Percentiles rank a stretch among this genome's conserved stretches.
Evolutionary conservation across 495 filamentous ascomycete genomes (phyloP).

Genomic region (Chaetomium fimeti): DNA sequence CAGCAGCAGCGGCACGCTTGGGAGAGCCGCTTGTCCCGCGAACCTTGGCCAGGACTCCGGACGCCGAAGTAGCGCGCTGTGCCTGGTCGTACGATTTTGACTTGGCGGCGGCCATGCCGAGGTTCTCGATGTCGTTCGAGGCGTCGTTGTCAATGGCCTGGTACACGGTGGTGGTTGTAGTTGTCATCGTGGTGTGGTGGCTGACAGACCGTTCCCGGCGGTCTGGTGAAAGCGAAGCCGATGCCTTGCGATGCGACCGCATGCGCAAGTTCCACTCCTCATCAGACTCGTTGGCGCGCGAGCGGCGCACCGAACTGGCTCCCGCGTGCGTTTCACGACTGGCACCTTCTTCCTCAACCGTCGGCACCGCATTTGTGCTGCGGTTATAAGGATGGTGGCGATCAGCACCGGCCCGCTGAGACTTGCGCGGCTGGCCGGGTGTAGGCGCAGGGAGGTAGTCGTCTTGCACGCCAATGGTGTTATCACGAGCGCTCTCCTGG

Average conservation of each 20-base stretch:
- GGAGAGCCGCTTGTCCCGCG: slow-evolving; percentile 59
- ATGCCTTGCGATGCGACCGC: slow-evolving; percentile 59
- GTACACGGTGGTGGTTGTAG: slow-evolving; percentile 63
- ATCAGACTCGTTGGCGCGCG: slow-evolving; percentile 66
- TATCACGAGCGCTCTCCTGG: slow-evolving; percentile 60
- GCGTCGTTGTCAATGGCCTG: slow-evolving; percentile 57
- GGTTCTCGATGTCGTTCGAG: slow-evolving; percentile 55
- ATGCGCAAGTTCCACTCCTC: slow-evolving; percentile 74
- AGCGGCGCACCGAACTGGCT: slow-evolving; percentile 52
- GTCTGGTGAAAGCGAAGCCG: slow-evolving; percentile 43
- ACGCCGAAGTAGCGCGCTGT: slow-evolving; percentile 61
- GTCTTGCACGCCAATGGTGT: slow-evolving; percentile 58
- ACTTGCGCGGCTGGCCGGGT: slow-evolving; percentile 92
- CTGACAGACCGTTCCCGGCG: slow-evolving; percentile 44
- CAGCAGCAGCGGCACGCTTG: slow-evolving; percentile 55
- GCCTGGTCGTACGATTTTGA: slow-evolving; percentile 66
- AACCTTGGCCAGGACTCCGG: slow-evolving; percentile 69
- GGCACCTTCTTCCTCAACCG: slow-evolving; percentile 44
- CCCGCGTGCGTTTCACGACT: slow-evolving; percentile 39
- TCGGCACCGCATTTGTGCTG: slow-evolving; percentile 35
- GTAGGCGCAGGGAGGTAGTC: slow-evolving; percentile 92
- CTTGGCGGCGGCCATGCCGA: slow-evolving; percentile 41
- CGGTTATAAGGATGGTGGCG: slow-evolving; percentile 56
- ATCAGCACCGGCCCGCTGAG: slow-evolving; percentile 49
- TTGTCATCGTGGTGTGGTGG: slow-evolving; percentile 61